Evolutionary conservation across 2,329 filamentous ascomycete genomes (phyloP).

Genomic region (Curvularia lunata): DNA sequence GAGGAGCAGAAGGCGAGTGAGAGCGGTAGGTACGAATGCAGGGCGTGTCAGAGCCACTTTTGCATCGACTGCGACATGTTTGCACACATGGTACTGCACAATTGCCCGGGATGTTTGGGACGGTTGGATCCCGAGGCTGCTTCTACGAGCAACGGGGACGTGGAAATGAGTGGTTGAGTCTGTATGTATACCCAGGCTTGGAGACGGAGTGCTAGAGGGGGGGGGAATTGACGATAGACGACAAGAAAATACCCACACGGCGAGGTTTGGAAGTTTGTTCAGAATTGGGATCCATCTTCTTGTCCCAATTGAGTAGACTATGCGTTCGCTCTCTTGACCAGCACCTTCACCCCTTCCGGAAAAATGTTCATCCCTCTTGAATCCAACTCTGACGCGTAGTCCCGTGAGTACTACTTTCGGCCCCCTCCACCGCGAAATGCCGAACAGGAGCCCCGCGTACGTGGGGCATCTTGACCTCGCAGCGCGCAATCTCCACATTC

Average conservation of each 20-base stretch:
- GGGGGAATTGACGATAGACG: background rate
- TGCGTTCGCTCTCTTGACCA: background rate
- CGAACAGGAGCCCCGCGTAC: constrained; percentile 18
- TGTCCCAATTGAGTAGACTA: too few relatives aligned
- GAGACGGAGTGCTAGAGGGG: background rate
- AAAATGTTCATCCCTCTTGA: too few relatives aligned
- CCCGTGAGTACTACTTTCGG: constrained; percentile 5
- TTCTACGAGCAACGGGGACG: constrained; percentile 33
- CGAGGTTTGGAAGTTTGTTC: background rate
- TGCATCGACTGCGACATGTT: constrained; percentile 98
- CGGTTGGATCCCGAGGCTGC: constrained; percentile 28
- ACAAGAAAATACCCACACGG: background rate
- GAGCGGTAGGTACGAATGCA: constrained; percentile 86
- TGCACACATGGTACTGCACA: constrained; percentile 91
- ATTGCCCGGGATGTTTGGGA: constrained; percentile 86
- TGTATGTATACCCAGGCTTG: too few relatives aligned
- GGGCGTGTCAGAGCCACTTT: constrained; percentile 87
- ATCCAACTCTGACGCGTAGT: background rate
- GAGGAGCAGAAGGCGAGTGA: constrained; percentile 67
- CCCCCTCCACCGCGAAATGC: constrained; percentile 3
- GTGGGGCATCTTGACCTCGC: constrained; percentile 10
- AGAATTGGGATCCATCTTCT: background rate
- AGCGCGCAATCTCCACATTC: constrained; percentile 3
- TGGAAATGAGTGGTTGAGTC: constrained; percentile 35
- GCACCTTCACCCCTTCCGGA: too few relatives aligned